These are phyloP conservation scores for Pyrenophora seminiperda DNA, from an alignment of 2,329 filamentous ascomycete species.

Conservation along the genomic window DNA sequence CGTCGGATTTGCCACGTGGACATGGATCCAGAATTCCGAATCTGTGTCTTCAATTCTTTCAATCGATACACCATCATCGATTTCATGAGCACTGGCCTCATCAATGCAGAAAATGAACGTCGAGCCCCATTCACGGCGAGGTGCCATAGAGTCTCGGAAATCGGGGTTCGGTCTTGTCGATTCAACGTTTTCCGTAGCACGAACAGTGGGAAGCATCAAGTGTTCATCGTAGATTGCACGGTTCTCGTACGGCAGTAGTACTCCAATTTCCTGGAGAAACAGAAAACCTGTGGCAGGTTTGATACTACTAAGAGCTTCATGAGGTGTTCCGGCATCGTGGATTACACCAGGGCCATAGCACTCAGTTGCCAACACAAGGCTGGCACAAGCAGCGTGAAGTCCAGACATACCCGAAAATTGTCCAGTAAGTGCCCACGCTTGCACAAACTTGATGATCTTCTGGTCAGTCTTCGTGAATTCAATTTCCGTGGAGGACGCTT, in stretches of 20 bases:
- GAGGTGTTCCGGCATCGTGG: constrained; percentile 22
- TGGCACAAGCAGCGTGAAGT: constrained; percentile 66
- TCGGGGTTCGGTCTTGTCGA: constrained; percentile 33
- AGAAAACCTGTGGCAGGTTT: constrained; percentile 57
- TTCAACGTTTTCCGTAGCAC: constrained; percentile 45
- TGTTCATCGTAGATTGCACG: constrained; percentile 64
- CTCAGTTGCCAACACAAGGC: constrained; percentile 65
- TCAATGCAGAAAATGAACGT: constrained; percentile 76
- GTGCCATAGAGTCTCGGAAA: constrained; percentile 60
- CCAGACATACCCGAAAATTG: constrained; percentile 50
- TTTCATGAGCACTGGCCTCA: constrained; percentile 66
- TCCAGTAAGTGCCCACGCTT: constrained; percentile 60
- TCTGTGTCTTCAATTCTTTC: constrained; percentile 59
- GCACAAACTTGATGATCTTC: constrained; percentile 69
- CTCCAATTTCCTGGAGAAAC: constrained; percentile 77
- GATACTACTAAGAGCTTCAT: constrained; percentile 11
- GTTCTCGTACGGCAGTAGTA: constrained; percentile 73
- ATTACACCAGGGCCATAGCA: constrained; percentile 59
- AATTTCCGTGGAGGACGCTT: constrained; percentile 23
- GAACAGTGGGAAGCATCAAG: constrained; percentile 58
- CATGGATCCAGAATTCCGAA: constrained; percentile 72
- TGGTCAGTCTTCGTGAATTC: constrained; percentile 59
- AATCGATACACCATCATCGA: constrained; percentile 80
- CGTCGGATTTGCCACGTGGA: constrained; percentile 79
- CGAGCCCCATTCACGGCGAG: constrained; percentile 65